Evolutionary conservation across 371 early-diverging fungal species (phyloP).

Genomic region (Mucor saturninus): DNA sequence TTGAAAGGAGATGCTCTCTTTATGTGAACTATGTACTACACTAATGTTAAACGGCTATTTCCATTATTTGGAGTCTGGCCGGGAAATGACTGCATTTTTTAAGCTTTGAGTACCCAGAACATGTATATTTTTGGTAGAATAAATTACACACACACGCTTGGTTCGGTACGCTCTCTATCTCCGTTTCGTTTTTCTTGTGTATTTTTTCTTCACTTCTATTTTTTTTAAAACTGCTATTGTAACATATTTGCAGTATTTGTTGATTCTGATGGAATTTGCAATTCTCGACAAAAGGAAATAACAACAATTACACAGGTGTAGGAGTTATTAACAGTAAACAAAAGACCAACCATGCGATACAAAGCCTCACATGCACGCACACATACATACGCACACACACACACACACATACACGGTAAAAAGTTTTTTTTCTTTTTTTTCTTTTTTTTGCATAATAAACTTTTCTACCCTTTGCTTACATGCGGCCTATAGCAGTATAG

Average conservation of each 20-base stretch:
- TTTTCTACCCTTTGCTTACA: too few species aligned
- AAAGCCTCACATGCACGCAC: too few species aligned
- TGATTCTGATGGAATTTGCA: neutral
- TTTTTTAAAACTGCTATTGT: conserved; percentile 6
- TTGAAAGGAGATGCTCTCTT: conserved; percentile 1
- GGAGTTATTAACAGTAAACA: too few species aligned
- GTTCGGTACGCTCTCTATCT: neutral
- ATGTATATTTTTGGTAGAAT: neutral
- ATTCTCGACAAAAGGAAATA: neutral
- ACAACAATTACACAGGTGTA: too few species aligned
- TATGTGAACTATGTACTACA: neutral
- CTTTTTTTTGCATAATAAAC: too few species aligned
- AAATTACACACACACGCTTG: conserved; percentile 3
- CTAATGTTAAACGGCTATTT: neutral
- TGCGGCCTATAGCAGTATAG: too few species aligned
- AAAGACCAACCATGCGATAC: too few species aligned
- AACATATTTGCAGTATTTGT: neutral
- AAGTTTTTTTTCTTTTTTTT: too few species aligned
- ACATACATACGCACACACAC: too few species aligned
- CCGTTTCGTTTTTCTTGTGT: neutral
- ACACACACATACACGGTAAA: too few species aligned
- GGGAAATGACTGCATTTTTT: neutral
- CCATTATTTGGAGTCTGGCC: conserved; percentile 8
- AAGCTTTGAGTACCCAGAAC: conserved; percentile 5
- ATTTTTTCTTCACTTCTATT: neutral